Base-by-base conservation (phyloP, 768 basidiomycete species). In the Agaricus subrufescens region DNA sequence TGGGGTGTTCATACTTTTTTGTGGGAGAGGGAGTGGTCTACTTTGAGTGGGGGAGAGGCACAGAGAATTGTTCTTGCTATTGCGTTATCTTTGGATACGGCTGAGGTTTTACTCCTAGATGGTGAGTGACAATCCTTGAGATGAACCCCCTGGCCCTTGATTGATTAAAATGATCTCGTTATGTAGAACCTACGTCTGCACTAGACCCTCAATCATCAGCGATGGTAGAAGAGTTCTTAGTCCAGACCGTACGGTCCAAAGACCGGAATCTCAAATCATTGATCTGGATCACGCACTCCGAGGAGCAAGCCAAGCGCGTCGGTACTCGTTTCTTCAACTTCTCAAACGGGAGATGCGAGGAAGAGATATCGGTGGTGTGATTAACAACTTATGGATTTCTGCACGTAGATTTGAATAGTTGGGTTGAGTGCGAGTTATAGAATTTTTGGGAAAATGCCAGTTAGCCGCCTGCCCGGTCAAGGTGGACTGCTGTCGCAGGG, bases 211-310 rank as follows among this genome's bases (percentile, higher is more conserved):
- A 79, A 31, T 81, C 86, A 0, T 86, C 85, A 12, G 63, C 73
- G 12, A 69, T 76, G 29, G 89, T 96, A 1, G 94, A 96, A 66
- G 70, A 76, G 45, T 79, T 74, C 46, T 70, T 95, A 12, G 57
- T 77, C 4, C 65, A 75, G 7, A 77, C 85, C 53, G 66, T 94
- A 37, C 77, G 67, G 40, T 73, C 76, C 1, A 53, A 69, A 8
- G 70, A 79, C 39, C 73, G 78, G 23, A 70, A 72, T 34, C 69
- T 91, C 51, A 89, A 89, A 65, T 87, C 91, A 0, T 70, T 92
- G 40, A 66, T 94, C 3, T 94, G 92, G 92, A 91, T 94, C 58
- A 94, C 93, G 0, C 92, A 94, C 67, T 90, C 89, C 0, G 83
- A 84, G 2, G 87, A 91, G 59, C 92, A 94, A 67, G 88, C 84